Percentiles rank a stretch among this genome's conserved stretches.
Conservation (phyloP, 1,139 yeast species). For the Diutina mesorugosa region DNA sequence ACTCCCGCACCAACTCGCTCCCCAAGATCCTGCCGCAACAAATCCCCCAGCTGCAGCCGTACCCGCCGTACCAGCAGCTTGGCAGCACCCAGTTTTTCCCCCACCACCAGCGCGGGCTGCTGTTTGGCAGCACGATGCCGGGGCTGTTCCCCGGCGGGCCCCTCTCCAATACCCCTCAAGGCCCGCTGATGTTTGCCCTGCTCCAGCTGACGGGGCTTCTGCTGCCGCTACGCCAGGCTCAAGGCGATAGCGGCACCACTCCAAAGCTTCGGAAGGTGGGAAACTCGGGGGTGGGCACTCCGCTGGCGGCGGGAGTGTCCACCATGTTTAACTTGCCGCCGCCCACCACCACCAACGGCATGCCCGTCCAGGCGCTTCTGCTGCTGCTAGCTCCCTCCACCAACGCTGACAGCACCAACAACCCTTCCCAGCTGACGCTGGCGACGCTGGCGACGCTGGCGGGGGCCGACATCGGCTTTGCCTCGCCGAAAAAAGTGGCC, state of each 20-base stretch:
- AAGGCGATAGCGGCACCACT: constrained; percentile 10
- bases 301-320: neutral
- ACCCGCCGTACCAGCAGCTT: neutral
- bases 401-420: neutral
- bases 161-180: neutral
- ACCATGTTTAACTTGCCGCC: constrained; percentile 22
- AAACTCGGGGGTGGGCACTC: neutral
- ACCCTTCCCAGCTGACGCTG: neutral
- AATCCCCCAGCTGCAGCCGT: neutral
- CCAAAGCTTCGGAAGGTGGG: constrained; percentile 25
- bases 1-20: neutral
- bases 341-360: neutral
- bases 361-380: neutral
- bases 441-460: constrained; percentile 6
- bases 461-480: constrained; percentile 26
- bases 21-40: constrained; percentile 2
- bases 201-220: neutral
- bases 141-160: constrained; percentile 1
- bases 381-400: neutral
- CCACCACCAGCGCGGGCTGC: neutral
- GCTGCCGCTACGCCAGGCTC: constrained; percentile 1
- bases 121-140: neutral
- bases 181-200: neutral
- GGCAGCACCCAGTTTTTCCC: neutral
- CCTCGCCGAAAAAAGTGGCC: constrained; percentile 42